phyloP scores from a whole-genome alignment of 768 basidiomycete genomes.

The Dictyophora rubrovolvata region DNA sequence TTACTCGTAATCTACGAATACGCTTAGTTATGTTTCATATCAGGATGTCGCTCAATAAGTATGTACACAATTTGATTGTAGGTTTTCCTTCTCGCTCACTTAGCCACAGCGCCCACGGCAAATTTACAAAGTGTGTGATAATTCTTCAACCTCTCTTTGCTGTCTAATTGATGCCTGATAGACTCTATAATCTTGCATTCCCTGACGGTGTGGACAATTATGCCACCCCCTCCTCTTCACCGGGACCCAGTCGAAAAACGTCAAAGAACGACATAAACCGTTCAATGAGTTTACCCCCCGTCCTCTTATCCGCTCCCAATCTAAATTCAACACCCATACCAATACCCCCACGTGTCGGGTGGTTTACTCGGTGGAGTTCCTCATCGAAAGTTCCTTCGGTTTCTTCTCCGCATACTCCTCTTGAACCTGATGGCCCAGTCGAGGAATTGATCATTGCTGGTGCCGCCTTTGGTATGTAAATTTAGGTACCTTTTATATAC shows the following conservation, averaged over 20 bases:
- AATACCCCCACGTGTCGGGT: constrained; percentile 2
- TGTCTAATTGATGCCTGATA: constrained; percentile 17
- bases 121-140: constrained; percentile 54
- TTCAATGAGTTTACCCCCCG: not conserved
- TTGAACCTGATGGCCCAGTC: constrained; percentile 37
- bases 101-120: constrained; percentile 49
- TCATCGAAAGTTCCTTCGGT: constrained; percentile 13
- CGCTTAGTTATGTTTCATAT: constrained; percentile 10
- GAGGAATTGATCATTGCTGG: constrained; percentile 70
- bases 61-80: constrained; percentile 11
- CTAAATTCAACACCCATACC: constrained; percentile 8
- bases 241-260: constrained; percentile 25
- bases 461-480: constrained; percentile 57
- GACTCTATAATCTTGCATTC: constrained; percentile 58
- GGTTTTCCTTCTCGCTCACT: constrained; percentile 1
- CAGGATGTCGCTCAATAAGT: constrained; percentile 48
- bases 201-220: constrained; percentile 45
- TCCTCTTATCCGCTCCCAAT: constrained; percentile 13
- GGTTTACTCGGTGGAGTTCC: constrained; percentile 21
- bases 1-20: not conserved
- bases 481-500: not conserved
- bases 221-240: constrained; percentile 29
- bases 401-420: constrained; percentile 7
- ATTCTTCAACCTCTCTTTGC: not conserved
- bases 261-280: constrained; percentile 15